Conservation (phyloP, 2,329 filamentous ascomycete species). For the Passalora sequoiae region DNA sequence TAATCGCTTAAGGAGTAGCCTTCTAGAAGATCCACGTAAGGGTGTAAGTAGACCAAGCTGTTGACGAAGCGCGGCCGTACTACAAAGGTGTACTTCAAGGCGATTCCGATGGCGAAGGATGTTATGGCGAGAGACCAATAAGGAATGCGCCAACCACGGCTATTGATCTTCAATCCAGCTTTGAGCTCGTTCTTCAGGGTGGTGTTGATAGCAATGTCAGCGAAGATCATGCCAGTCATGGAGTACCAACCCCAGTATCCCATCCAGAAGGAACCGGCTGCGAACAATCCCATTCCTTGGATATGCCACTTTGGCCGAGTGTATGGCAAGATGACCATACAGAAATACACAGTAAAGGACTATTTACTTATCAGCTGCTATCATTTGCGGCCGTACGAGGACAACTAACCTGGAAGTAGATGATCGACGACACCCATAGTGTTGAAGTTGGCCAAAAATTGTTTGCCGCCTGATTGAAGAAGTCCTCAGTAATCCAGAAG, state of each 20-base stretch:
- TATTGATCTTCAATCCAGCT: constrained; percentile 19
- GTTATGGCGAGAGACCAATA: constrained; percentile 17
- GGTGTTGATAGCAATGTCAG: constrained; percentile 22
- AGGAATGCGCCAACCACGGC: constrained; percentile 19
- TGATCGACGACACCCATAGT: constrained; percentile 43
- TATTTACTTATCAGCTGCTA: neutral
- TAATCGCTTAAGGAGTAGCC: constrained; percentile 13
- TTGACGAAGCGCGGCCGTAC: constrained; percentile 25
- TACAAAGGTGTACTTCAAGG: constrained; percentile 27
- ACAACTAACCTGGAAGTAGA: constrained; percentile 37
- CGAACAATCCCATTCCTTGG: constrained; percentile 28
- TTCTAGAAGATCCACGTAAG: constrained; percentile 25
- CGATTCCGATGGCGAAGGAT: constrained; percentile 18
- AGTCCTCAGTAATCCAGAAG: constrained; percentile 42
- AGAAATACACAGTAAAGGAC: constrained; percentile 46
- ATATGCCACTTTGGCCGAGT: constrained; percentile 41
- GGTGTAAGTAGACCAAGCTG: constrained; percentile 26
- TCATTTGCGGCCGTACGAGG: neutral
- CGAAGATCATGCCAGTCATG: constrained; percentile 26
- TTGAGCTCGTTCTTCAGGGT: constrained; percentile 19
- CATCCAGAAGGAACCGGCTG: constrained; percentile 30
- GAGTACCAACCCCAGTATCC: constrained; percentile 31
- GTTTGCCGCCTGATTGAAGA: constrained; percentile 38
- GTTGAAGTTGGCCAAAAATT: constrained; percentile 43
- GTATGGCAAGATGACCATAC: constrained; percentile 45